Conservation (phyloP, 2,329 filamentous ascomycete genomes). For the Aspergillus bombycis region DNA sequence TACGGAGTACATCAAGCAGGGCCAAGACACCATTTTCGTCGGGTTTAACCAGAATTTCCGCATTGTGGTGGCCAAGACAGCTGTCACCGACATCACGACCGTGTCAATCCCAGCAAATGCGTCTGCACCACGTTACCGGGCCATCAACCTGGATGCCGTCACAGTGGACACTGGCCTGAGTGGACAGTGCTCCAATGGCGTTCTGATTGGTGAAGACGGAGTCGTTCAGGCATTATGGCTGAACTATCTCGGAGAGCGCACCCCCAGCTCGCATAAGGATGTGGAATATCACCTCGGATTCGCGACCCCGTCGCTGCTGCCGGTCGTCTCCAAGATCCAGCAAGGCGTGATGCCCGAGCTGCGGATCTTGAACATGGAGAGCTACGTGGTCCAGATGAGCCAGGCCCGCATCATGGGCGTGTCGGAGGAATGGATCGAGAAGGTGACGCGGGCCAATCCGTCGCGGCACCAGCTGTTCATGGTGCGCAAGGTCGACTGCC, state of each 20-base stretch:
- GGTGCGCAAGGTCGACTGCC: conserved; percentile 84
- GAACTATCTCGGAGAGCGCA: conserved; percentile 91
- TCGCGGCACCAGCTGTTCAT: conserved; percentile 97
- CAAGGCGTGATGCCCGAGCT: conserved; percentile 77
- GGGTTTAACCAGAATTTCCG: conserved; percentile 97
- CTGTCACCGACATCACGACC: conserved; percentile 94
- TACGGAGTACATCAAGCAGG: conserved; percentile 81
- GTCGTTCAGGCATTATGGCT: conserved; percentile 95
- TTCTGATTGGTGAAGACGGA: conserved; percentile 85
- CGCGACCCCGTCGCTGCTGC: conserved; percentile 82
- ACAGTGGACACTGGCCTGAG: conserved; percentile 93
- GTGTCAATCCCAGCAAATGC: conserved; percentile 95
- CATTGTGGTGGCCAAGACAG: conserved; percentile 90
- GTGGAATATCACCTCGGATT: conserved; percentile 96
- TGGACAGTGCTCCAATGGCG: conserved; percentile 89
- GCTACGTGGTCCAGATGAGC: conserved; percentile 93
- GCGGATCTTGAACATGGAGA: conserved; percentile 90
- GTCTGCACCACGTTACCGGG: conserved; percentile 87
- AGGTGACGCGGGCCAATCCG: conserved; percentile 84
- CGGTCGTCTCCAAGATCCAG: conserved; percentile 86
- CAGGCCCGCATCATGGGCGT: conserved; percentile 98
- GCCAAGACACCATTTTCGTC: conserved; percentile 92
- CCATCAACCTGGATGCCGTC: conserved; percentile 94
- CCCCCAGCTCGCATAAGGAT: conserved; percentile 76
- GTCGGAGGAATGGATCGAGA: conserved; percentile 90